A percentile compares a stretch with the other conserved stretches of the same genome.
Evolutionary conservation across 768 basidiomycete species (phyloP).

Genomic region (Suillus weaverae): DNA sequence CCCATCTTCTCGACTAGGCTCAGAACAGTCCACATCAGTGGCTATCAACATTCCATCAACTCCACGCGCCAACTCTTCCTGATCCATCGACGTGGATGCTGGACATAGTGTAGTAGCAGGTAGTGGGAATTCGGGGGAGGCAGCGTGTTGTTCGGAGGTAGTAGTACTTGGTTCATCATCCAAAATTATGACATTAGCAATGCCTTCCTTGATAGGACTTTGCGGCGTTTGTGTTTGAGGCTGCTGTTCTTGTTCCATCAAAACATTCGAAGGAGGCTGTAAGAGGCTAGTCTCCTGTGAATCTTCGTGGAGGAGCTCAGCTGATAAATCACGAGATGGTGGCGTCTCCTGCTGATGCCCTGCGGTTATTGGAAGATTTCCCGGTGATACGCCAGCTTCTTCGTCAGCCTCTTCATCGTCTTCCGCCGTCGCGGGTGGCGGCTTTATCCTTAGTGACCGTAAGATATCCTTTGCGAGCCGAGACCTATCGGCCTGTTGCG

Average conservation of each 20-base stretch:
- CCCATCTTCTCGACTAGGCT: slow-evolving; percentile 16
- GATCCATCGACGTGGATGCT: neutral
- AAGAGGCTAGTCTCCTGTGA: slow-evolving; percentile 2
- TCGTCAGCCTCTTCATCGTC: neutral
- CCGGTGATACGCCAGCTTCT: neutral
- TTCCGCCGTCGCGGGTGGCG: slow-evolving; percentile 4
- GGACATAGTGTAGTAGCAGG: neutral
- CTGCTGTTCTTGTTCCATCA: neutral
- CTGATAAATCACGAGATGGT: neutral
- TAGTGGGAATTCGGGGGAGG: neutral
- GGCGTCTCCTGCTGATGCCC: neutral
- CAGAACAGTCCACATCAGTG: slow-evolving; percentile 11
- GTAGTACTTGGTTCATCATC: neutral
- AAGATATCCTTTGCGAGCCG: slow-evolving; percentile 59
- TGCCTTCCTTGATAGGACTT: slow-evolving; percentile 1
- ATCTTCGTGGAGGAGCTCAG: neutral
- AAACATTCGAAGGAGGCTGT: neutral
- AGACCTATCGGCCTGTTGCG: slow-evolving; percentile 46
- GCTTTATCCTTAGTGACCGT: slow-evolving; percentile 42
- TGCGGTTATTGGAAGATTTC: neutral
- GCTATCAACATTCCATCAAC: slow-evolving; percentile 24
- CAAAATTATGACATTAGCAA: neutral
- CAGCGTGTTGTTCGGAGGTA: neutral
- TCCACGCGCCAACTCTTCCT: slow-evolving; percentile 11
- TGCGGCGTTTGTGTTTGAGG: neutral